Evolutionary conservation across 306 rosid genomes (phyloP).

Genomic region (Fragaria ananassa): DNA sequence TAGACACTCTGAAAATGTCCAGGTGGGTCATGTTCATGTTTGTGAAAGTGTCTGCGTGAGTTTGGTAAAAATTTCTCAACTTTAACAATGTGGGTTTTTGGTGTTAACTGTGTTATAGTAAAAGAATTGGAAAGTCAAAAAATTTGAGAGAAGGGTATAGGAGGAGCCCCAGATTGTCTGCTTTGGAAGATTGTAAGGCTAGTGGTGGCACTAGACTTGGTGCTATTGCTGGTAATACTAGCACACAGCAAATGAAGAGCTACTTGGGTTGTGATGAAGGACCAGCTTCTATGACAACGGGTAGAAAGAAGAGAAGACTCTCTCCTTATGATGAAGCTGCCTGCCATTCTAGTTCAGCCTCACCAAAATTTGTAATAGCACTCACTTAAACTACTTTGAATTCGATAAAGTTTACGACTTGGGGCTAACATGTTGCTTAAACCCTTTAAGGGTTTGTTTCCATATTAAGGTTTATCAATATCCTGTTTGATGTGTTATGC

Average conservation of each 20-base stretch:
- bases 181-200: constrained; percentile 32
- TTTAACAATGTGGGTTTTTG: constrained; percentile 19
- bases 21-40: constrained; percentile 32
- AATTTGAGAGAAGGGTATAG: constrained; percentile 40
- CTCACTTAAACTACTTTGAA: neutral
- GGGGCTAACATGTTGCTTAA: neutral
- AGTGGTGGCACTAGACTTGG: constrained; percentile 9
- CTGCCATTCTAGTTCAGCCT: constrained; percentile 11
- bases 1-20: constrained; percentile 32
- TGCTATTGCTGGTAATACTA: neutral
- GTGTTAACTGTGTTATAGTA: constrained; percentile 12
- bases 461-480: neutral
- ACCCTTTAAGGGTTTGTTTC: neutral
- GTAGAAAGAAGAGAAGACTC: constrained; percentile 36
- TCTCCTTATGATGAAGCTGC: constrained; percentile 31
- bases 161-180: constrained; percentile 50
- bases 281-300: constrained; percentile 44
- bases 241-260: constrained; percentile 8
- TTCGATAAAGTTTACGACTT: neutral
- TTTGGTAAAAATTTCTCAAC: neutral
- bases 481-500: constrained; percentile 25
- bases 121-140: constrained; percentile 34
- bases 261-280: constrained; percentile 22
- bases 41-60: neutral
- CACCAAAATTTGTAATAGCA: constrained; percentile 9